Conservation (phyloP, 2,329 filamentous ascomycete species). For the Neonectria sp. region DNA sequence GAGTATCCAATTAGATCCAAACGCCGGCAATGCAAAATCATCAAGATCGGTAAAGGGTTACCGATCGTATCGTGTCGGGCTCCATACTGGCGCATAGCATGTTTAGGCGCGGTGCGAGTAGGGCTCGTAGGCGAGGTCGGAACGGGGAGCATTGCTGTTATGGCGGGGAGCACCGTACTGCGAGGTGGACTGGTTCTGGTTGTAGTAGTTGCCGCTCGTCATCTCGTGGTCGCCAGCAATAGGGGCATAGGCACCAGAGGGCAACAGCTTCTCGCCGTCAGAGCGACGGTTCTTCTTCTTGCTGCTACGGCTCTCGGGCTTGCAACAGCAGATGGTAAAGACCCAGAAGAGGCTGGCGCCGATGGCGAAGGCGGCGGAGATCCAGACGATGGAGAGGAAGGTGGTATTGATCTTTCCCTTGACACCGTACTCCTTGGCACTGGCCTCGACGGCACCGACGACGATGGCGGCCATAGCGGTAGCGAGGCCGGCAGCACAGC, state of each 20-base stretch:
- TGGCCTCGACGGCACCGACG: slow-evolving; percentile 65
- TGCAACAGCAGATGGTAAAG: slow-evolving; percentile 86
- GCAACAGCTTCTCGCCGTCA: slow-evolving; percentile 68
- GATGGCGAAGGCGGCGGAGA: slow-evolving; percentile 83
- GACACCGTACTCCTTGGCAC: slow-evolving; percentile 81
- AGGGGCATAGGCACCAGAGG: slow-evolving; percentile 58
- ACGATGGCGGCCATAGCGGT: slow-evolving; percentile 82
- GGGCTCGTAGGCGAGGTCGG: slow-evolving; percentile 74
- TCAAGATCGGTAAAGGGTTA: slow-evolving; percentile 37
- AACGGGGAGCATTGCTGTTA: slow-evolving; percentile 59
- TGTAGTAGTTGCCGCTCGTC: slow-evolving; percentile 56
- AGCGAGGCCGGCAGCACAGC: slow-evolving; percentile 79
- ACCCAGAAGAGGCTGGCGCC: slow-evolving; percentile 90
- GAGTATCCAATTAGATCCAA: slow-evolving; percentile 37
- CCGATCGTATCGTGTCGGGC: slow-evolving; percentile 36
- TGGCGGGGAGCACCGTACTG: slow-evolving; percentile 57
- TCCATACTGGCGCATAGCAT: slow-evolving; percentile 1
- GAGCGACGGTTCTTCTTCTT: slow-evolving; percentile 52
- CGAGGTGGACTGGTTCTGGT: slow-evolving; percentile 50
- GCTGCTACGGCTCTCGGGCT: slow-evolving; percentile 59
- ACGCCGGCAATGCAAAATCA: slow-evolving; percentile 49
- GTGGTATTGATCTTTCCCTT: slow-evolving; percentile 74
- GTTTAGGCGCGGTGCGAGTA: slow-evolving; percentile 71
- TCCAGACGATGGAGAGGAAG: slow-evolving; percentile 83
- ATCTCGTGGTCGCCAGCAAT: slow-evolving; percentile 54